These are phyloP conservation scores for Fusarium anthophilum DNA, from an alignment of 2,329 filamentous ascomycete genomes.

Conservation along the genomic window DNA sequence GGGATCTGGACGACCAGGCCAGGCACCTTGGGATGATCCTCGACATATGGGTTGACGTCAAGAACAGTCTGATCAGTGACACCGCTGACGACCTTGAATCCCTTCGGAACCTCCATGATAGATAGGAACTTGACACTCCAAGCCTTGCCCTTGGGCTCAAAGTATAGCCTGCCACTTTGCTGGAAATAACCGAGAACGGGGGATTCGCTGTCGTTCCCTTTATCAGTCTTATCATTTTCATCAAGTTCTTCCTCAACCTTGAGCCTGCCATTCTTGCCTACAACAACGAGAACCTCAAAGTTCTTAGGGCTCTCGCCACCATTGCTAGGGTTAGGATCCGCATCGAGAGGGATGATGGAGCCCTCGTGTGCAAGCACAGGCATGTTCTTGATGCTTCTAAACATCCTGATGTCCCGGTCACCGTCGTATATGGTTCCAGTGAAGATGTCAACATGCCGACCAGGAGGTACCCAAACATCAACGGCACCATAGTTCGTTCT, in stretches of 20 bases:
- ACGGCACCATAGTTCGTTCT: slow-evolving; percentile 58
- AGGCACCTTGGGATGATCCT: slow-evolving; percentile 20
- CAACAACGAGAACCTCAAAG: slow-evolving; percentile 60
- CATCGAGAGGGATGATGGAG: slow-evolving; percentile 66
- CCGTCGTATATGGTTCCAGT: slow-evolving; percentile 67
- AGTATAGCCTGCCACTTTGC: slow-evolving; percentile 1
- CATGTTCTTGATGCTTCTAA: slow-evolving; percentile 58
- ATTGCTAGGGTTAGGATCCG: slow-evolving; percentile 51
- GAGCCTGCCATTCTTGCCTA: slow-evolving; percentile 59
- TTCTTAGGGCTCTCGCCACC: slow-evolving; percentile 57
- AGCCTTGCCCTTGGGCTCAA: background rate
- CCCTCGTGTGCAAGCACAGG: slow-evolving; percentile 67
- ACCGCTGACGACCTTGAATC: background rate
- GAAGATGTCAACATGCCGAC: slow-evolving; percentile 66
- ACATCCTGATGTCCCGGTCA: slow-evolving; percentile 60
- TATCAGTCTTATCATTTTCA: background rate
- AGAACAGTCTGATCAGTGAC: background rate
- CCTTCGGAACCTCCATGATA: background rate
- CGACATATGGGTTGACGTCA: slow-evolving; percentile 1
- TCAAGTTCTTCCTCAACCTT: slow-evolving; percentile 58
- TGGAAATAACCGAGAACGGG: slow-evolving; percentile 6
- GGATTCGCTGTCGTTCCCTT: background rate
- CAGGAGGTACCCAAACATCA: slow-evolving; percentile 66
- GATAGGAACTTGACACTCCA: slow-evolving; percentile 35
- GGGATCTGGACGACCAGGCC: slow-evolving; percentile 26